Percentiles rank a stretch among this genome's conserved stretches.
Conservation (phyloP, 2,329 filamentous ascomycete species). For the Trichoderma guizhouense region DNA sequence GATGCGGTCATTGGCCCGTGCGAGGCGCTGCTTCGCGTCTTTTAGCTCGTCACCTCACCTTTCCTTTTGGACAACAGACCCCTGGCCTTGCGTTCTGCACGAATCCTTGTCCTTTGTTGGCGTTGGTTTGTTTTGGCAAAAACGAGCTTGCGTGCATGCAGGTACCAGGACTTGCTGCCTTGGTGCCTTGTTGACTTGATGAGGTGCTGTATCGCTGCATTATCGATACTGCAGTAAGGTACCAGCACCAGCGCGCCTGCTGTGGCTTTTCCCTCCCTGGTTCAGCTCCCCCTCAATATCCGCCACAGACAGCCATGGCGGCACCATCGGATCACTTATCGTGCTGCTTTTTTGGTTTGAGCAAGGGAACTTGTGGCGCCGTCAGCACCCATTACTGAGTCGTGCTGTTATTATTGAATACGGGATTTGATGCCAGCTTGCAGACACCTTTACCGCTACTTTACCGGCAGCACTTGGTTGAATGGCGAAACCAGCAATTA, state of each 20-base stretch:
- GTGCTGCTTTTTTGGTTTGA: neutral
- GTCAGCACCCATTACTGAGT: neutral
- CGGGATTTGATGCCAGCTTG: neutral
- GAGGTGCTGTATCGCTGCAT: neutral
- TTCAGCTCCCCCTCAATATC: constrained; percentile 2
- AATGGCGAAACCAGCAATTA: neutral
- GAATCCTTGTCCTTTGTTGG: neutral
- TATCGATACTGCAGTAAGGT: neutral
- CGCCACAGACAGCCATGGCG: neutral
- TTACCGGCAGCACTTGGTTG: neutral
- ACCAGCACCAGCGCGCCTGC: too few species aligned
- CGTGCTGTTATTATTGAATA: neutral
- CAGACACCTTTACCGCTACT: neutral
- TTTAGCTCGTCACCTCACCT: neutral
- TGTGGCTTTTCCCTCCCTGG: neutral
- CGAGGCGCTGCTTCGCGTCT: neutral
- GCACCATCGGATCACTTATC: constrained; percentile 8
- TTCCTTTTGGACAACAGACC: neutral
- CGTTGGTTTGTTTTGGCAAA: neutral
- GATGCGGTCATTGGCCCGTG: constrained; percentile 14
- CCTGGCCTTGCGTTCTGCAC: neutral
- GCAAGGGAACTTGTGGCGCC: neutral
- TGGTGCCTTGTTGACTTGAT: neutral
- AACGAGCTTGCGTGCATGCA: neutral
- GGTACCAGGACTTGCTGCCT: neutral